These are phyloP conservation scores for Boechera retrofracta DNA, from an alignment of 345 rosid genomes.

Conservation along the genomic window DNA sequence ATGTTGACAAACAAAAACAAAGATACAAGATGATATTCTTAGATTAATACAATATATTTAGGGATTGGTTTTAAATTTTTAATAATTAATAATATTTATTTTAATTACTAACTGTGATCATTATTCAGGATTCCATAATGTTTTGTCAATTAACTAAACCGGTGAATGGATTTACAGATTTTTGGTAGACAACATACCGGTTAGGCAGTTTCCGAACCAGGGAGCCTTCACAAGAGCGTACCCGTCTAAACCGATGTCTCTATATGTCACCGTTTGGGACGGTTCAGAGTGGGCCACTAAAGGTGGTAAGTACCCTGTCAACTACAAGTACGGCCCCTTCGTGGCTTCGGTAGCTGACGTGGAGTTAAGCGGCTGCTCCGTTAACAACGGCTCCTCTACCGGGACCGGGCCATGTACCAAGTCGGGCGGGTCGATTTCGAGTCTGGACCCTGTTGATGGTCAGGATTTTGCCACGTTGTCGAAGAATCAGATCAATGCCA, in stretches of 20 bases:
- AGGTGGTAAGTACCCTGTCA: conserved; percentile 92
- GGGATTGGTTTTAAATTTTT: not conserved
- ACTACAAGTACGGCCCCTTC: conserved; percentile 80
- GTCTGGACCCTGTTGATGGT: conserved; percentile 77
- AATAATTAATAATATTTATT: not conserved
- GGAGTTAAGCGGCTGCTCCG: conserved; percentile 62
- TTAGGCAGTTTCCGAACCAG: conserved; percentile 64
- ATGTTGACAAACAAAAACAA: not conserved
- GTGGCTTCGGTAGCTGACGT: conserved; percentile 64
- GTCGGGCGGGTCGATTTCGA: conserved; percentile 53
- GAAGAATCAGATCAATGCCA: conserved; percentile 62
- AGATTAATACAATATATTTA: conserved; percentile 14
- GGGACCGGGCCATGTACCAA: conserved; percentile 50
- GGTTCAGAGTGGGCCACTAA: conserved; percentile 97
- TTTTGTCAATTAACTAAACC: not conserved
- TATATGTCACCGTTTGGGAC: conserved; percentile 87
- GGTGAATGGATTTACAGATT: conserved; percentile 56
- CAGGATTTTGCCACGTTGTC: conserved; percentile 64
- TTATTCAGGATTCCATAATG: not conserved
- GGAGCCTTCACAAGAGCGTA: conserved; percentile 56
- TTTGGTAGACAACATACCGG: conserved; percentile 79
- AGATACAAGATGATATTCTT: not conserved
- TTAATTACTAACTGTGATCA: not conserved
- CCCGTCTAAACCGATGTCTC: conserved; percentile 86
- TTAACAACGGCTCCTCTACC: conserved; percentile 38